A percentile compares a stretch with the other conserved stretches of the same genome.
These are phyloP conservation scores for Pichia sp. DNA, from an alignment of 1,139 yeast genomes.

Conservation along the genomic window DNA sequence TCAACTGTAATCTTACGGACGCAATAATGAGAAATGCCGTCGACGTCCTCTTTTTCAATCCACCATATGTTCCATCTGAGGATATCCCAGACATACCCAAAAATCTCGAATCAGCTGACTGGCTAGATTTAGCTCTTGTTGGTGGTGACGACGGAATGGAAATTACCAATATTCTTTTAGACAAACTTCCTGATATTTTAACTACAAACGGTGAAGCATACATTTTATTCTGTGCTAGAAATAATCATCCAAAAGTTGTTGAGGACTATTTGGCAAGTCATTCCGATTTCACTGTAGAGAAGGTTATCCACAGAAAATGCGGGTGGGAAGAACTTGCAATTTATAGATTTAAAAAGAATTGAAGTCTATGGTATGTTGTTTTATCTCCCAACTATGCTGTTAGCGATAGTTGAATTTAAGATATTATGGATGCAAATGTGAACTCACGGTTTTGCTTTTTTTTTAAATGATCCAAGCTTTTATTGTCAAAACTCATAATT, in stretches of 20 bases:
- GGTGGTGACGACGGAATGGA: conserved; percentile 93
- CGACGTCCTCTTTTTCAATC: conserved; percentile 78
- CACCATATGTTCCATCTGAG: conserved; percentile 93
- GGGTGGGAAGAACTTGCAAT: conserved; percentile 95
- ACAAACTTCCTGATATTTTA: conserved; percentile 40
- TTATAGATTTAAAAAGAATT: conserved; percentile 35
- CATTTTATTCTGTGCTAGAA: conserved; percentile 74
- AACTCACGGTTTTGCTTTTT: too few species aligned
- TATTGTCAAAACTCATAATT: too few species aligned
- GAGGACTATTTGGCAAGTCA: conserved; percentile 30
- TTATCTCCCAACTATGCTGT: too few species aligned
- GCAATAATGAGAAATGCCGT: conserved; percentile 39
- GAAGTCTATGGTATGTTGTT: too few species aligned
- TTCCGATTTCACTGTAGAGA: conserved; percentile 32
- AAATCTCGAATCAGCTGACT: conserved; percentile 33
- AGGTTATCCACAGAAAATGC: conserved; percentile 61
- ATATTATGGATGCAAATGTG: too few species aligned
- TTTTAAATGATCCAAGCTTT: too few species aligned
- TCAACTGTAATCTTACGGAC: conserved; percentile 52
- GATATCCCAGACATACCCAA: conserved; percentile 50
- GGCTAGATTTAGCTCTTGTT: conserved; percentile 83
- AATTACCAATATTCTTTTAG: conserved; percentile 59
- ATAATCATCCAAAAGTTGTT: conserved; percentile 60
- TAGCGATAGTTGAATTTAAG: too few species aligned
- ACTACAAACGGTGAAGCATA: conserved; percentile 65